Evolutionary conservation across 805 yeast species (phyloP), one percentile per base, ranked within the genome.

Genomic region (Metschnikowia continentalis): DNA sequence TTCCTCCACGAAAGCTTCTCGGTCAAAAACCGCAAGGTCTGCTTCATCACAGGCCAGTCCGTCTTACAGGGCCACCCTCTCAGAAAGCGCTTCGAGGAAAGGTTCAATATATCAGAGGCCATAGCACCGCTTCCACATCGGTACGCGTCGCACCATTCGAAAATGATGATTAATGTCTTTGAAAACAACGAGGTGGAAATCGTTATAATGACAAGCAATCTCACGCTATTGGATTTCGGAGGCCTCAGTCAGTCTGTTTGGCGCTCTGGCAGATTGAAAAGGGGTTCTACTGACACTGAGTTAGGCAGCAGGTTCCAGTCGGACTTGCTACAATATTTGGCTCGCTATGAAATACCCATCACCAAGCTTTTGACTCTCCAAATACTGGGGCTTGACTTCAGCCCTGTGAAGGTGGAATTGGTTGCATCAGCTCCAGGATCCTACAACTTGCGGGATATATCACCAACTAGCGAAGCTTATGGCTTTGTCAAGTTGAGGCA

Each of bases 181-280:
- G 61, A 61, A 2, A 79, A 79, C 54, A 69, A 67, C 15, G 64
- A 75, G 0, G 63, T 76, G 32, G 82, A 79, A 59, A 63, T 86
- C 0, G 80, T 79, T 20, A 67, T 85, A 22, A 79, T 84, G 63
- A 80, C 89, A 1, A 76, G 79, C 62, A 86, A 86, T 62, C 61
- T 84, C 48, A 81, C 84, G 0, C 63, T 64, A 35, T 60, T 75
- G 0, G 91, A 86, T 62, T 76, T 81, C 46, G 67, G 69, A 5
- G 74, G 75, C 1, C 80, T 85, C 50, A 84, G 86, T 6, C 90
- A 85, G 59, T 82, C 83, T 74, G 68, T 78, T 32, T 85, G 90
- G 90, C 64, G 74, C 33, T 78, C 86, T 6, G 88, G 86, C 0
- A 59, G 63, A 22, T 49, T 75, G 22, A 42, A 42, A 2, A 53